Evolutionary conservation across 768 basidiomycete genomes (phyloP).

Genomic region (Lactifluus pinguis): DNA sequence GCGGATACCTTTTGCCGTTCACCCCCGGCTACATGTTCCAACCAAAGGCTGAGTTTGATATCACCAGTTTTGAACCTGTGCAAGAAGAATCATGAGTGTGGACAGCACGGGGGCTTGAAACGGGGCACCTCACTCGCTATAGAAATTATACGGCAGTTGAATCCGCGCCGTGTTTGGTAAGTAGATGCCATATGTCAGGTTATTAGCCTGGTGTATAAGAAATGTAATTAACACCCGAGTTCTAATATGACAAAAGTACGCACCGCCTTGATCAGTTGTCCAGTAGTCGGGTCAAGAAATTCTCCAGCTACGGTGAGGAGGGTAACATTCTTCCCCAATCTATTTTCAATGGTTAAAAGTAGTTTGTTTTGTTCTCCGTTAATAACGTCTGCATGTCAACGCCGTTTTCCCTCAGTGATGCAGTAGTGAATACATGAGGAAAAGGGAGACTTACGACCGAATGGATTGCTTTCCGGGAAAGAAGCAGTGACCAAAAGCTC

Average conservation of each 20-base stretch:
- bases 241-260: constrained; percentile 20
- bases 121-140: constrained; percentile 64
- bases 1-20: constrained; percentile 53
- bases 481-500: constrained; percentile 39
- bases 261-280: constrained; percentile 65
- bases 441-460: constrained; percentile 51
- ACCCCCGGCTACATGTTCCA: constrained; percentile 58
- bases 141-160: constrained; percentile 61
- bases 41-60: constrained; percentile 60
- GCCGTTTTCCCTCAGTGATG: background rate
- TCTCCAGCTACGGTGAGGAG: constrained; percentile 58
- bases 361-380: constrained; percentile 77
- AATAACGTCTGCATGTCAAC: constrained; percentile 50
- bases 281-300: constrained; percentile 54
- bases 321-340: constrained; percentile 62
- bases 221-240: background rate
- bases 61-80: constrained; percentile 11
- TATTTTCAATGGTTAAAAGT: constrained; percentile 61
- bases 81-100: background rate
- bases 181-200: constrained; percentile 41
- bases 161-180: constrained; percentile 50
- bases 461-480: constrained; percentile 66
- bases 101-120: background rate
- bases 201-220: constrained; percentile 42
- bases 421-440: background rate